Evolutionary conservation across 2,329 filamentous ascomycete species (phyloP).

Genomic region (Claviceps africana): DNA sequence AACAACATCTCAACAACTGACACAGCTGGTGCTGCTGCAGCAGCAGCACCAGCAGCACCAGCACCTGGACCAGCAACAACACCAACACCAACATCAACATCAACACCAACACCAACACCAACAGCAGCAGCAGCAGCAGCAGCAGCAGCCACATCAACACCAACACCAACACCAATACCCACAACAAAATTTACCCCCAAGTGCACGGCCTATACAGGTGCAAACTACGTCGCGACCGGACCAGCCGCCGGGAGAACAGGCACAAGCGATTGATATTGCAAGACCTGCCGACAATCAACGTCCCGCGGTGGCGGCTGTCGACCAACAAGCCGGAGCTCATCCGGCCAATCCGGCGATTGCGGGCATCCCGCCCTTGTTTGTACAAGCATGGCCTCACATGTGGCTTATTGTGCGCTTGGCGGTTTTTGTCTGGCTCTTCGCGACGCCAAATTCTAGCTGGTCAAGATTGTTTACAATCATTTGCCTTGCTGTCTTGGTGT

Average conservation of each 20-base stretch:
- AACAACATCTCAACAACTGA: slow-evolving; percentile 8
- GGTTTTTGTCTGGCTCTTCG: slow-evolving; percentile 53
- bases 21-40: slow-evolving; percentile 7
- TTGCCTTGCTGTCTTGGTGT: slow-evolving; percentile 38
- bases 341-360: slow-evolving; percentile 25
- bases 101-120: slow-evolving; percentile 9
- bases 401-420: slow-evolving; percentile 46
- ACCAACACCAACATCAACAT: slow-evolving; percentile 7
- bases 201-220: background rate
- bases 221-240: slow-evolving; percentile 6
- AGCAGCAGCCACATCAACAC: slow-evolving; percentile 6
- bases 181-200: slow-evolving; percentile 9
- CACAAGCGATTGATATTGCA: background rate
- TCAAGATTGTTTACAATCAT: slow-evolving; percentile 43
- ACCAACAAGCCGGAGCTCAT: slow-evolving; percentile 13
- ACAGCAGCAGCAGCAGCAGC: slow-evolving; percentile 10
- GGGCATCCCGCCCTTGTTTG: slow-evolving; percentile 19
- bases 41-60: slow-evolving; percentile 9
- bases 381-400: slow-evolving; percentile 41
- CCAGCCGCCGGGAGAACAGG: slow-evolving; percentile 12
- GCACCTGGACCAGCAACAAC: slow-evolving; percentile 5
- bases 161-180: slow-evolving; percentile 10
- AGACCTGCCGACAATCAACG: background rate
- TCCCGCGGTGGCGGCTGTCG: background rate
- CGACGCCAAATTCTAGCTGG: slow-evolving; percentile 43